Base-by-base conservation (phyloP, 75 land plant genomes). In the Selaginella tamariscina region DNA sequence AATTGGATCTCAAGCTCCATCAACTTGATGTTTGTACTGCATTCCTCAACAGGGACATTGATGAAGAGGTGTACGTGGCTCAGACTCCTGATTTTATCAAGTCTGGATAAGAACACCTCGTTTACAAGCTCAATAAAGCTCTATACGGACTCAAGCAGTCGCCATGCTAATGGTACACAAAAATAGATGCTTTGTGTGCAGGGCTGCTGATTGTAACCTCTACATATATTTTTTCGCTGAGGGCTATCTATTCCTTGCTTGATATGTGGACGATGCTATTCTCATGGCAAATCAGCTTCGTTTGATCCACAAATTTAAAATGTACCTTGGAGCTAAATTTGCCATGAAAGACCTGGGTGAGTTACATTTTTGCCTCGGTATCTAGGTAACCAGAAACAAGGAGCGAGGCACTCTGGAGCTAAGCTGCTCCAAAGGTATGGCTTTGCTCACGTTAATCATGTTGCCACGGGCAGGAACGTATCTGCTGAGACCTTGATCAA, bases 81-180 rank as follows among this genome's bases (percentile, higher is more conserved):
- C 62, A 59, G 26, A 11, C 54, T 49, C 54, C 62, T 23, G 62
- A 23, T 23, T 59, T 59, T 59, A 27, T 59, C 62, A 59, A 21
- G 21, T 21, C 62, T 23, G 62, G 62, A 23, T 2, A 21, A 23
- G 62, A 59, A 59, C 62, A 59, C 26, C 62, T 59, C 24, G 62
- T 59, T 59, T 59, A 23, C 62, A 59, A 59, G 21, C 62, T 59
- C 62, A 5, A 59, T n/a, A 21, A 27, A 59, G 62, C 62, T 21
- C 23, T 59, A 2, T 59, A 59, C 26, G 62, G 62, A 21, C 62
- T 59, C 26, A 59, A 59, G 26, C 62, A 59, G 26, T 23, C 24
- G 21, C 62, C 62, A 59, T 21, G 21, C 62, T 21, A 59, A 59
- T 59, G 62, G 62, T 59, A 59, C 62, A 59, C 8, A n/a, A 59